Percentiles rank a stretch among this genome's conserved stretches.
These are phyloP conservation scores for Botryotinia narcissicola DNA, from an alignment of 2,329 filamentous ascomycete genomes.

Conservation along the genomic window DNA sequence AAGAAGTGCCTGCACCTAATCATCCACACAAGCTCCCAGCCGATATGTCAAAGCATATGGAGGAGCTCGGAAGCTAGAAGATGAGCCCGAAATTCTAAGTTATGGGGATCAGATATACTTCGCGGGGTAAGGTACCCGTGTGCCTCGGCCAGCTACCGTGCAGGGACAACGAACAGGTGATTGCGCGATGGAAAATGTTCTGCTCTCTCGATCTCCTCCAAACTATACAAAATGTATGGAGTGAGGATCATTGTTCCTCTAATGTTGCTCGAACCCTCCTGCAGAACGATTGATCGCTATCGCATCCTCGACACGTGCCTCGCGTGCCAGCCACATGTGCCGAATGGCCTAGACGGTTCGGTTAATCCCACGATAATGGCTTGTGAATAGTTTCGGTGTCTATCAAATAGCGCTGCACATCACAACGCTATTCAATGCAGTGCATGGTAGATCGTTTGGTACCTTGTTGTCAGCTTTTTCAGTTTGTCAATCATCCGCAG, in stretches of 20 bases:
- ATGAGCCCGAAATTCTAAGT: not conserved
- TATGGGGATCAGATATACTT: not conserved
- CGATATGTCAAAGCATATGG: not conserved
- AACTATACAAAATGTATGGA: not conserved
- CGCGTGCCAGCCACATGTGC: not conserved
- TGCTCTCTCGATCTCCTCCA: not conserved
- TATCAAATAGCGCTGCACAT: constrained; percentile 1
- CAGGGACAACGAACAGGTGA: not conserved
- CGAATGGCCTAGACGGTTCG: not conserved
- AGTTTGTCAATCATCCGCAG: not conserved
- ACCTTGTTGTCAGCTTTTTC: not conserved
- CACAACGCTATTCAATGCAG: not conserved
- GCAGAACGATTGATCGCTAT: not conserved
- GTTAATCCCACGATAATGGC: not conserved
- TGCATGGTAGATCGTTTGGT: not conserved
- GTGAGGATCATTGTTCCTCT: not conserved
- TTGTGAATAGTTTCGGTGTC: not conserved
- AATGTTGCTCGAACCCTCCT: not conserved
- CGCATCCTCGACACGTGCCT: not conserved
- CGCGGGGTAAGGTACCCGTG: not conserved
- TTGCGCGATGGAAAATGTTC: not conserved
- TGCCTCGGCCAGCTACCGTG: not conserved
- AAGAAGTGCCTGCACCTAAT: not conserved
- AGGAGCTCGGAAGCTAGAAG: not conserved
- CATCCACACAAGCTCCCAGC: not conserved